Percentiles rank a stretch among this genome's conserved stretches.
These are phyloP conservation scores for Zoysia japonica DNA, from an alignment of 176 grass and related monocot genomes.

Conservation along the genomic window DNA sequence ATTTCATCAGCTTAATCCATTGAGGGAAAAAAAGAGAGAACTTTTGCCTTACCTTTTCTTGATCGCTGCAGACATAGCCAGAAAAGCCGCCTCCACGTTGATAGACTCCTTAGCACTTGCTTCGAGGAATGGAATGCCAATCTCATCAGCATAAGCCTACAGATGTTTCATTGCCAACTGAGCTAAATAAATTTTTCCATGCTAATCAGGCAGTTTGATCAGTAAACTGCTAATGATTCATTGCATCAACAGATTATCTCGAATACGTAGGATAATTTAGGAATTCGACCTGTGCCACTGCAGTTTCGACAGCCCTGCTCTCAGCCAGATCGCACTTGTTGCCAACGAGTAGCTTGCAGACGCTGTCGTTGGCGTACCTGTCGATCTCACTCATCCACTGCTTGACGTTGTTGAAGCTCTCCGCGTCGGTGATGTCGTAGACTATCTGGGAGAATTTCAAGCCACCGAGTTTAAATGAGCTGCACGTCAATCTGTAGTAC, in stretches of 20 bases:
- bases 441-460: slow-evolving; percentile 50
- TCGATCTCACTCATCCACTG: slow-evolving; percentile 89
- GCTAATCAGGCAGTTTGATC: not conserved
- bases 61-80: slow-evolving; percentile 71
- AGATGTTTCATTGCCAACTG: not conserved
- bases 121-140: slow-evolving; percentile 81
- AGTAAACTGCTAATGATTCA: not conserved
- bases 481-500: not conserved
- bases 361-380: slow-evolving; percentile 70
- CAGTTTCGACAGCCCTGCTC: slow-evolving; percentile 65
- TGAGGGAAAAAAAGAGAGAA: slow-evolving; percentile 1
- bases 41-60: slow-evolving; percentile 53
- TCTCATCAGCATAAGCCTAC: slow-evolving; percentile 72
- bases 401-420: slow-evolving; percentile 85
- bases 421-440: slow-evolving; percentile 90
- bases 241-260: not conserved
- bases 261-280: not conserved
- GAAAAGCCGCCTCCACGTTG: slow-evolving; percentile 86
- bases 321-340: slow-evolving; percentile 90
- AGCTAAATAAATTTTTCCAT: slow-evolving; percentile 10
- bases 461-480: not conserved
- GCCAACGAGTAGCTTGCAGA: slow-evolving; percentile 85
- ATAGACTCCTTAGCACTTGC: slow-evolving; percentile 87
- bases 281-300: slow-evolving; percentile 64
- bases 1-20: slow-evolving; percentile 29